These are phyloP conservation scores for Taiwanofungus camphoratus DNA, from an alignment of 1,284 basidiomycete genomes.

Conservation along the genomic window DNA sequence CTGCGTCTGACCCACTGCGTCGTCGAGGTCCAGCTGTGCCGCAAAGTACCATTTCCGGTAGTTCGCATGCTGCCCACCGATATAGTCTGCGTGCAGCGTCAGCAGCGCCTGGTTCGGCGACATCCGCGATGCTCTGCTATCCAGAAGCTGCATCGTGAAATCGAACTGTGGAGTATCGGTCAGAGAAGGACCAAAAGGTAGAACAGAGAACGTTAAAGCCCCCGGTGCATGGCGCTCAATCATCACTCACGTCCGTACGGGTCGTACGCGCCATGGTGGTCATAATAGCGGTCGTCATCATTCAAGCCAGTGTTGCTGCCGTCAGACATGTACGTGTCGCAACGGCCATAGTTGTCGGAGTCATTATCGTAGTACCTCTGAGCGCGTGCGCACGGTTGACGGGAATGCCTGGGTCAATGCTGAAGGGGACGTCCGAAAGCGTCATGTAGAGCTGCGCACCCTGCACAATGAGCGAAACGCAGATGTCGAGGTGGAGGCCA, in stretches of 20 bases:
- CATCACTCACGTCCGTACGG: constrained; percentile 44
- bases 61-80: constrained; percentile 94
- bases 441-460: no score
- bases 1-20: constrained; percentile 90
- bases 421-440: constrained; percentile 27
- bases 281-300: constrained; percentile 57
- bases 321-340: constrained; percentile 65
- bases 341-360: constrained; percentile 53
- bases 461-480: no score
- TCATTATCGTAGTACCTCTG: constrained; percentile 71
- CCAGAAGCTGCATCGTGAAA: constrained; percentile 96
- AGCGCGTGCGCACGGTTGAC: constrained; percentile 41
- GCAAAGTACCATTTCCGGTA: constrained; percentile 99
- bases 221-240: background rate
- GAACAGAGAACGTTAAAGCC: constrained; percentile 14
- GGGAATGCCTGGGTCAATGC: constrained; percentile 43
- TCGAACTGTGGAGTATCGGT: constrained; percentile 74
- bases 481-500: no score
- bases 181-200: no score
- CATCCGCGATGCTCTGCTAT: constrained; percentile 96
- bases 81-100: constrained; percentile 97
- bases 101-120: constrained; percentile 91
- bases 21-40: constrained; percentile 96
- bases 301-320: constrained; percentile 48
- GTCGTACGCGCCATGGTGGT: constrained; percentile 58